These are phyloP conservation scores for Cordyceps farinosa DNA, from an alignment of 2,329 filamentous ascomycete species.

Conservation along the genomic window DNA sequence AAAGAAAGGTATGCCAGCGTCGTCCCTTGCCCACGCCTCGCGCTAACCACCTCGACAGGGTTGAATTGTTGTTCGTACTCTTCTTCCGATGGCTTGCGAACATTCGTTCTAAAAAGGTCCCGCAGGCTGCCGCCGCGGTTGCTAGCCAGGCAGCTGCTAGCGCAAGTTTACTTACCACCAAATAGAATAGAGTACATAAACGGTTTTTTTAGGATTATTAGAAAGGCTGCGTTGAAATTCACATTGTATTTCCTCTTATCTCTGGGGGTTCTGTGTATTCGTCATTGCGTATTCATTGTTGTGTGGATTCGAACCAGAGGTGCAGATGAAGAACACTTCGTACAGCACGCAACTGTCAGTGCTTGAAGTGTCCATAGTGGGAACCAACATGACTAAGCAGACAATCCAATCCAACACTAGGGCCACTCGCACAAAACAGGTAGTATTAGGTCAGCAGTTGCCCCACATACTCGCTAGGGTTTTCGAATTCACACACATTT, in stretches of 20 bases:
- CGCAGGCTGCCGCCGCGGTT: conserved; percentile 61
- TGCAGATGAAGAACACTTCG: neutral
- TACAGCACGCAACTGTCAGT: too few species aligned
- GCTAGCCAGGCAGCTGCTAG: conserved; percentile 33
- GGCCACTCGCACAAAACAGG: neutral
- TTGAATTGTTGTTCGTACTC: conserved; percentile 84
- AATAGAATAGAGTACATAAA: neutral
- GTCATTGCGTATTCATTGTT: neutral
- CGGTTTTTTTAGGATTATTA: neutral
- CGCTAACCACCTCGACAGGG: conserved; percentile 45
- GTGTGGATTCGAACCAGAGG: neutral
- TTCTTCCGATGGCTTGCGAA: conserved; percentile 78
- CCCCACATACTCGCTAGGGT: conserved; percentile 24
- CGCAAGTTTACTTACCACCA: conserved; percentile 9
- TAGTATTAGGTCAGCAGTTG: conserved; percentile 25
- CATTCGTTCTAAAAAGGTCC: conserved; percentile 65
- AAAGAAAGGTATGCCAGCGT: conserved; percentile 72
- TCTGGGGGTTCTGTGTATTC: neutral
- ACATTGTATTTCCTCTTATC: neutral
- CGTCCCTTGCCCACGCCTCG: neutral
- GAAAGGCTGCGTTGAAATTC: neutral
- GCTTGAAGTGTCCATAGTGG: too few species aligned
- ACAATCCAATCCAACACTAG: neutral
- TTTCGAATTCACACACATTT: conserved; percentile 21
- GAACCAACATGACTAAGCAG: neutral